These are phyloP conservation scores for Symbiotaphrina buchneri DNA, from an alignment of 495 filamentous ascomycete species.

Conservation along the genomic window DNA sequence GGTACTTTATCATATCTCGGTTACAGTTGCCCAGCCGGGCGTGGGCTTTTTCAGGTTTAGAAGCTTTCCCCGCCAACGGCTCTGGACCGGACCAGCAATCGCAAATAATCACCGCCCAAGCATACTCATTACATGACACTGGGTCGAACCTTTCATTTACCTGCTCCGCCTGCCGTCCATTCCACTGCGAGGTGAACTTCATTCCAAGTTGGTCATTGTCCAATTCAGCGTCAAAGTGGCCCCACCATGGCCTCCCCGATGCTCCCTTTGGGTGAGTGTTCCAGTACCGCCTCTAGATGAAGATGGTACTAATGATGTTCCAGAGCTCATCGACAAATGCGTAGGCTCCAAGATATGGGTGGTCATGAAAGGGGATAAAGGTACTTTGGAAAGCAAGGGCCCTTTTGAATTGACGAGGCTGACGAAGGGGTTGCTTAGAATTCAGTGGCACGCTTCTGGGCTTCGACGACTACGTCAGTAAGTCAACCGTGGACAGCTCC, in stretches of 20 bases:
- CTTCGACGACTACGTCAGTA: constrained; percentile 99
- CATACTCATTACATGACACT: no score
- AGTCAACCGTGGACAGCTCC: constrained; percentile 17
- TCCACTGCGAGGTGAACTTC: no score
- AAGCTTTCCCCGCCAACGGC: no score
- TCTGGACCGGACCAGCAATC: no score
- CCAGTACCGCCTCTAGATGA: no score
- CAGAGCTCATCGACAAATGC: constrained; percentile 97
- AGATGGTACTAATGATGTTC: background rate
- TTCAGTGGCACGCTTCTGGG: constrained; percentile 84
- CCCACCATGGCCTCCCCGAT: constrained; percentile 9
- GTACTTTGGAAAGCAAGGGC: constrained; percentile 11
- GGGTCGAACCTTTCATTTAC: no score
- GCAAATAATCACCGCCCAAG: no score
- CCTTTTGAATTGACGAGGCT: background rate
- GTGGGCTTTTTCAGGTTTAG: no score
- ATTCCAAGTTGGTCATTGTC: no score
- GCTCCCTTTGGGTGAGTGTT: constrained; percentile 14
- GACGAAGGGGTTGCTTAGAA: constrained; percentile 26
- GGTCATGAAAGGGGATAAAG: constrained; percentile 97
- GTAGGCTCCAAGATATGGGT: constrained; percentile 97
- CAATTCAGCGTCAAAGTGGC: no score
- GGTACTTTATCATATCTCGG: background rate
- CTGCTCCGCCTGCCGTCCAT: no score
- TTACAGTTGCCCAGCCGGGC: background rate